Evolutionary conservation across 202 grass and related monocot genomes (phyloP).

Genomic region (Panicum hallii): DNA sequence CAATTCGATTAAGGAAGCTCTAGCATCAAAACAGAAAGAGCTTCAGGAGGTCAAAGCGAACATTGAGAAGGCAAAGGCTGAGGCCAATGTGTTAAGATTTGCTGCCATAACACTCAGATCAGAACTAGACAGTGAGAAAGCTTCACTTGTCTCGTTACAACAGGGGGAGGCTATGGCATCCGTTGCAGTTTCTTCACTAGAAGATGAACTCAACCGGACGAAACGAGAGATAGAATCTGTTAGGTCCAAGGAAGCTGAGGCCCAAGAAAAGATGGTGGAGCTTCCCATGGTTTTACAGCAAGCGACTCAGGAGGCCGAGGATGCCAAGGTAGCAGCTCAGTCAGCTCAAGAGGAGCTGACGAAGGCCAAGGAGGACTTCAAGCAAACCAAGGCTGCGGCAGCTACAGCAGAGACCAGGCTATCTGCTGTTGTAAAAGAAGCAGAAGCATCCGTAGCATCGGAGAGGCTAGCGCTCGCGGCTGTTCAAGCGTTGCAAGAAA

Average conservation of each 20-base stretch:
- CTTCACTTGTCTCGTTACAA: conserved; percentile 65
- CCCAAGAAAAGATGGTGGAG: conserved; percentile 71
- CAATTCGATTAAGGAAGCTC: conserved; percentile 51
- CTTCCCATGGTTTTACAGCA: conserved; percentile 83
- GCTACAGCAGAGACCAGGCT: conserved; percentile 62
- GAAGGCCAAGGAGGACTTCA: conserved; percentile 66
- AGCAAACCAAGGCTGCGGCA: conserved; percentile 65
- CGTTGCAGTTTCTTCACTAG: conserved; percentile 74
- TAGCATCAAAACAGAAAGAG: conserved; percentile 71
- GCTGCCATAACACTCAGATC: conserved; percentile 61
- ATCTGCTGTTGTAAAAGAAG: conserved; percentile 79
- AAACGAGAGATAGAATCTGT: conserved; percentile 78
- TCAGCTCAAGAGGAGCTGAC: conserved; percentile 66
- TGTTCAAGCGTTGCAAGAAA: conserved; percentile 76
- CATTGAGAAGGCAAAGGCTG: conserved; percentile 72
- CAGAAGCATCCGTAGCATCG: conserved; percentile 66
- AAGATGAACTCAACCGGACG: conserved; percentile 78
- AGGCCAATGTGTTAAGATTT: conserved; percentile 61
- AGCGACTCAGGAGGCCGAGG: conserved; percentile 77
- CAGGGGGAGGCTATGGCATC: conserved; percentile 80
- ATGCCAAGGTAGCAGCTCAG: conserved; percentile 63
- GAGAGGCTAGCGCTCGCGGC: conserved; percentile 69
- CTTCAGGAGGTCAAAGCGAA: conserved; percentile 73
- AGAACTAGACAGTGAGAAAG: conserved; percentile 68
- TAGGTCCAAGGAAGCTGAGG: conserved; percentile 72